Base-by-base conservation (phyloP, 768 basidiomycete genomes). In the Boletus bicolor region DNA sequence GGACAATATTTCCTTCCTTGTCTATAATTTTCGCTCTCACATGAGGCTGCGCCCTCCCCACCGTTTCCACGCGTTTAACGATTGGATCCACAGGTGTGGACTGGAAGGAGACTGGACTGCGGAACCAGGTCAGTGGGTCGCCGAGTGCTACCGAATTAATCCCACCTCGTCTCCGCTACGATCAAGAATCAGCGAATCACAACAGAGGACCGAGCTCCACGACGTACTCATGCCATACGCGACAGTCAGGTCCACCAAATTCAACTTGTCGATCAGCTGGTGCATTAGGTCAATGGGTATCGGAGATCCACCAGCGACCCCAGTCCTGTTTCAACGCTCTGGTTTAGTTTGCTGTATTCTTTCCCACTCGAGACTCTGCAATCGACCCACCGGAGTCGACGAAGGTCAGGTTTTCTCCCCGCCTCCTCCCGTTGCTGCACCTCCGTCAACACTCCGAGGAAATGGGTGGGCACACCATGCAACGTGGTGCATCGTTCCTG, bases 181-280 rank as follows among this genome's bases (percentile, higher is more conserved):
- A 42, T 49, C 37, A 6, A 3, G 7, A 21, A 10, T 68, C 45
- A 66, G 57, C 17, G n/a, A 44, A 24, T 32, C 17, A 36, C 12
- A 5, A 34, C 32, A 35, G 0, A 39, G 10, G 19, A 24, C 10
- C 21, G 34, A 42, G 4, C 32, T 7, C 35, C 26, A 4, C 8
- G 8, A 79, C 86, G 56, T 58, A 93, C 91, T 92, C 91, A 93
- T 93, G 54, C 91, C 91, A 69, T 90, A 93, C 11, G 86, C 89
- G 54, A 82, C 85, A 0, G 91, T 91, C 39, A 93, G 70, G 42
- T 90, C 87, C 6, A 64, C 76, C 38, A 93, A 67, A 61, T 90
- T 87, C 53, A 93, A 61, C 61, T 83, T 82, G 21, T 75, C 68
- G 21, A 89, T 89, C 32, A 93, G 76, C 38, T 76, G 79, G 58